A percentile compares a stretch with the other conserved stretches of the same genome.
Evolutionary conservation across 257 asterid genomes (phyloP).

Genomic region (Fraxinus quadrangulata): DNA sequence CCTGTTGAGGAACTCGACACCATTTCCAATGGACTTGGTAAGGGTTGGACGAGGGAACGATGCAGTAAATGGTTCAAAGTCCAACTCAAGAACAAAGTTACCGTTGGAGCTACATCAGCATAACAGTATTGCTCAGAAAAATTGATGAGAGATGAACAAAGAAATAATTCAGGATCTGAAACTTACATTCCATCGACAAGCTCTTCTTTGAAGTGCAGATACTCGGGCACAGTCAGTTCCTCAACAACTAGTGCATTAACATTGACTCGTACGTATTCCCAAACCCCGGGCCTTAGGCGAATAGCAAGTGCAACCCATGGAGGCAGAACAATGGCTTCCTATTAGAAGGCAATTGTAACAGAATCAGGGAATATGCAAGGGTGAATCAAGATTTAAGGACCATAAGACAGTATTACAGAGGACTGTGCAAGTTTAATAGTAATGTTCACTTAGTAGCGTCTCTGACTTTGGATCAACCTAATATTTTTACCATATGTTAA

Average conservation of each 20-base stretch:
- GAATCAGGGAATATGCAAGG: not conserved
- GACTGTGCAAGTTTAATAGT: not conserved
- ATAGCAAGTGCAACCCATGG: slow-evolving; percentile 41
- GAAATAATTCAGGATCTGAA: not conserved
- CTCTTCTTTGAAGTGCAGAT: slow-evolving; percentile 35
- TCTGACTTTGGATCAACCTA: not conserved
- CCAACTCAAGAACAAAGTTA: slow-evolving; percentile 34
- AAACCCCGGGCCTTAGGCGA: slow-evolving; percentile 45
- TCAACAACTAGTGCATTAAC: slow-evolving; percentile 25
- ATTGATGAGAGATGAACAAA: not conserved
- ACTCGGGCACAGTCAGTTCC: slow-evolving; percentile 29
- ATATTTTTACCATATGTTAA: not conserved
- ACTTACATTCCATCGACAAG: slow-evolving; percentile 33
- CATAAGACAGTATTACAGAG: not conserved
- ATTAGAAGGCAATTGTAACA: not conserved
- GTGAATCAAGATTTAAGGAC: not conserved
- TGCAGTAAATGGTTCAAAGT: slow-evolving; percentile 38
- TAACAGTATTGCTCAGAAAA: too few species aligned
- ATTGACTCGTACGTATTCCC: slow-evolving; percentile 40
- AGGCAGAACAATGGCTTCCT: slow-evolving; percentile 38
- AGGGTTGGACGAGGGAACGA: slow-evolving; percentile 31
- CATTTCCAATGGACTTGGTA: slow-evolving; percentile 38
- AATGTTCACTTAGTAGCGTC: not conserved
- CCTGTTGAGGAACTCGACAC: slow-evolving; percentile 40
- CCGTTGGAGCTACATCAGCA: slow-evolving; percentile 3